Base-by-base conservation (phyloP, 208 protist species). In the Strigomonas galati region DNA sequence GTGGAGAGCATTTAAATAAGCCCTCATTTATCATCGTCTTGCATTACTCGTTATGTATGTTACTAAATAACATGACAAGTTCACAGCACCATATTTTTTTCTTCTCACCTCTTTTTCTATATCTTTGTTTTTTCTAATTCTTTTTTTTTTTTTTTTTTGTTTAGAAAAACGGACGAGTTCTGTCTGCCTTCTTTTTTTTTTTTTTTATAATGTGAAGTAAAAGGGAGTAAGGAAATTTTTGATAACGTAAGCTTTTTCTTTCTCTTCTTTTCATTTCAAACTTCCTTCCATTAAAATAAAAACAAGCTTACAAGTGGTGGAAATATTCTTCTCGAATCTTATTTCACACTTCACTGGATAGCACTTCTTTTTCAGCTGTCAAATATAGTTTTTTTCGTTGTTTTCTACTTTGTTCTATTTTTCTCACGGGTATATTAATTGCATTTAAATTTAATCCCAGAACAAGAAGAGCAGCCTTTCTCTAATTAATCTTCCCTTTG, bases 251-350 rank as follows among this genome's bases (percentile, higher is more conserved):
- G 17, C 32, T 17, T 59, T 24, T 32, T 30, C 17, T 23, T 30
- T 55, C 26, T 23, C 6, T 19, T 55, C 26, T 23, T 23, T 23
- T 55, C 6, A 12, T 55, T 23, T 23, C 7, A 55, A 12, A 19
- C 26, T 28, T 55, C 26, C 51, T 6, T 23, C 6, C 10, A 55
- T 23, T 6, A 6, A 55, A 52, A 28, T 23, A 55, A 55, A 55
- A 55, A 55, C 6, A 55, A 55, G n/a, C 26, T 23, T 10, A 19
- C n/a, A 14, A 19, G 43, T 14, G 19, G 19, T 21, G 43, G 43
- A 49, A 49, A 49, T 49, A 49, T 49, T 14, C 43, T 49, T 49
- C n/a, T n/a, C n/a, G n/a, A n/a, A n/a, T n/a, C n/a, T n/a, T n/a
- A n/a, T n/a, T n/a, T n/a, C n/a, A n/a, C n/a, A n/a, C n/a, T n/a